A percentile compares a stretch with the other conserved stretches of the same genome.
These are phyloP conservation scores for Russula vinacea DNA, from an alignment of 768 basidiomycete species.

Conservation along the genomic window DNA sequence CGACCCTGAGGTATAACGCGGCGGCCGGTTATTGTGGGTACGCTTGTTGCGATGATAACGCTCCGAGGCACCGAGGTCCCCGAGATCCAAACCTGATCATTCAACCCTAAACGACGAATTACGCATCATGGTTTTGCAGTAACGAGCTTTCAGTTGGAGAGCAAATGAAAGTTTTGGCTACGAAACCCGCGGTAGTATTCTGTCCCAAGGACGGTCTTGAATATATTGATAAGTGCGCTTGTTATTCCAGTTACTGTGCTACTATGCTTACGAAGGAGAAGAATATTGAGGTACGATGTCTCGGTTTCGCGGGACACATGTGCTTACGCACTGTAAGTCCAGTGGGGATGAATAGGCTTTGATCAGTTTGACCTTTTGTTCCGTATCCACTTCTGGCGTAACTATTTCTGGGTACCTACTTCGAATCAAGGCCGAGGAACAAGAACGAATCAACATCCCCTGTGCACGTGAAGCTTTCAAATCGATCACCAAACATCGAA, in stretches of 20 bases:
- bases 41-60: not conserved
- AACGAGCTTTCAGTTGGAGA: not conserved
- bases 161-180: not conserved
- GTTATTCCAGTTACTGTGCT: not conserved
- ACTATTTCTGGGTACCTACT: not conserved
- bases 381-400: not conserved
- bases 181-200: not conserved
- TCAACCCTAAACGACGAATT: not conserved
- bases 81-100: not conserved
- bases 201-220: not conserved
- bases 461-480: no score
- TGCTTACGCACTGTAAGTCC: not conserved
- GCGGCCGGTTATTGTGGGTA: not conserved
- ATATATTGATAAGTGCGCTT: not conserved
- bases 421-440: not conserved
- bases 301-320: not conserved
- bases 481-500: no score
- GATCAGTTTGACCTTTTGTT: not conserved
- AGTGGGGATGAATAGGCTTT: not conserved
- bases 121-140: not conserved
- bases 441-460: not conserved
- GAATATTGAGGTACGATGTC: not conserved
- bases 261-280: not conserved
- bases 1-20: not conserved
- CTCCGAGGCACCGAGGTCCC: not conserved